Evolutionary conservation across 257 asterid species (phyloP), one percentile per base, ranked within the genome.

Genomic region (Dorcoceras hygrometricum): DNA sequence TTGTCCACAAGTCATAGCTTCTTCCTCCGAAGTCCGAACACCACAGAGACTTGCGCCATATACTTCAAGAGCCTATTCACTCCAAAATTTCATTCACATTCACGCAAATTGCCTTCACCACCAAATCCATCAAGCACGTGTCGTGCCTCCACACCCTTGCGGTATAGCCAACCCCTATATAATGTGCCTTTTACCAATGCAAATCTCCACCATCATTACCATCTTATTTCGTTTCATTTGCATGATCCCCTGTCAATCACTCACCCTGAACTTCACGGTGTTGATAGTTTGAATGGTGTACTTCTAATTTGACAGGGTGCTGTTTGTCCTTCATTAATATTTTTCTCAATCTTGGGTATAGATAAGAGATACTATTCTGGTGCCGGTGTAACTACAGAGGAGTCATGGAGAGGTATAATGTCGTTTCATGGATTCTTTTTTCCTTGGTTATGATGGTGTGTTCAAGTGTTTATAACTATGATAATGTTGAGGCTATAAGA

Each of bases 101-200:
- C 87, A 81, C 60, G 85, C 85, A 69, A 63, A 66, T 63, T 80
- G 79, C 39, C 54, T 62, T 68, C 60, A 24, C 60, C 53, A 86
- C 88, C 88, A 57, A 75, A 32, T 63, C 57, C 62, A 71, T 59
- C 32, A 54, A 68, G 62, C 77, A 77, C 55, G 51, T 72, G 20
- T 59, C 50, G 57, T 23, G 56, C 70, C 67, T 23, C 59, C 63
- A 69, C 74, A 23, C 67, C 72, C 63, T 62, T 75, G 55, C 32
- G 32, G 31, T 65, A 59, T 19, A 0, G 58, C 68, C 66, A 27
- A 34, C 55, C 34, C 36, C 78, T 71, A 59, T 70, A 77, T 63
- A 74, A 62, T 60, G 66, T 31, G 56, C 63, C 63, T 25, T n/a
- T 70, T 22, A 34, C 50, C 66, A 57, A 51, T 64, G 20, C 28